Conservation (phyloP, 805 yeast species). For the Yamadazyma ubonensis region DNA sequence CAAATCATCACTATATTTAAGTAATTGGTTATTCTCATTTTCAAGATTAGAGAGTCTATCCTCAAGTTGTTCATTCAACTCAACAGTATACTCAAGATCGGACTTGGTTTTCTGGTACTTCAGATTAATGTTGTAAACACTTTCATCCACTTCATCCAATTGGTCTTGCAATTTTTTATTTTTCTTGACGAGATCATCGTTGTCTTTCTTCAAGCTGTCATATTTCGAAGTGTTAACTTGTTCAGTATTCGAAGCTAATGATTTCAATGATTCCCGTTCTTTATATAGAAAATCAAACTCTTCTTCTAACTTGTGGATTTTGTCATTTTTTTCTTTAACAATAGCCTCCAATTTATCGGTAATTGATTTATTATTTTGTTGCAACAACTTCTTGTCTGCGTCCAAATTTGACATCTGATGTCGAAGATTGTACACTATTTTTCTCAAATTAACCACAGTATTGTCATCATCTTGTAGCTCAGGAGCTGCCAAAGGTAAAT, state of each 20-base stretch:
- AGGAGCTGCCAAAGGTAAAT: neutral
- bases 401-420: slow-evolving; percentile 31
- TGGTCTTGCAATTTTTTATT: slow-evolving; percentile 11
- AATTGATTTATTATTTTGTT: slow-evolving; percentile 26
- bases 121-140: slow-evolving; percentile 16
- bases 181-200: slow-evolving; percentile 20
- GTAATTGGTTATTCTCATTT: slow-evolving; percentile 17
- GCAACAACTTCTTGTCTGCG: slow-evolving; percentile 34
- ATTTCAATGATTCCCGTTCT: slow-evolving; percentile 32
- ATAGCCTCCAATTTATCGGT: slow-evolving; percentile 26
- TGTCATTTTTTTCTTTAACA: slow-evolving; percentile 31
- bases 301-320: slow-evolving; percentile 29
- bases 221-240: slow-evolving; percentile 24
- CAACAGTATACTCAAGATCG: slow-evolving; percentile 32
- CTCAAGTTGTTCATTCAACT: slow-evolving; percentile 38
- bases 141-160: slow-evolving; percentile 15
- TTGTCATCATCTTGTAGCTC: slow-evolving; percentile 5
- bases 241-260: slow-evolving; percentile 30
- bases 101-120: slow-evolving; percentile 35
- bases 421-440: slow-evolving; percentile 26
- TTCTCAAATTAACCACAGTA: slow-evolving; percentile 16
- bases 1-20: slow-evolving; percentile 29
- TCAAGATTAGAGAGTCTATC: slow-evolving; percentile 34
- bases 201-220: slow-evolving; percentile 20
- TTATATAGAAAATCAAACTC: slow-evolving; percentile 37